Conservation (phyloP, 2,329 filamentous ascomycete genomes). For the Cercospora sp. region DNA sequence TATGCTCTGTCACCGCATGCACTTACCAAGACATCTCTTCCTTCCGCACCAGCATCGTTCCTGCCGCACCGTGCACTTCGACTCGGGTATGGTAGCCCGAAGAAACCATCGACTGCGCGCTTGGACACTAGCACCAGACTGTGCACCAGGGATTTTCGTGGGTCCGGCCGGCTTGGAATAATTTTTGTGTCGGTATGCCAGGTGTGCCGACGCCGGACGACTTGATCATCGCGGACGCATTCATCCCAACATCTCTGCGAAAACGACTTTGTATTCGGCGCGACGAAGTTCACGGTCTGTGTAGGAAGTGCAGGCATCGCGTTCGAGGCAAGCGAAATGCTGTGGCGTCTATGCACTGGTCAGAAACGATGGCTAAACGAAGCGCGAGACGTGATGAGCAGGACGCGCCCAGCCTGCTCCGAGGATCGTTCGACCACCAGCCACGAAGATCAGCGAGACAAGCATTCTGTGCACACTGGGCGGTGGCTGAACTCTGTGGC, state of each 20-base stretch:
- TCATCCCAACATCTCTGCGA: not conserved
- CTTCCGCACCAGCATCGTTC: not conserved
- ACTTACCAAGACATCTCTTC: not conserved
- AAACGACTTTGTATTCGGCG: not conserved
- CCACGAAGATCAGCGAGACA: not conserved
- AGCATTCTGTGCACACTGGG: not conserved
- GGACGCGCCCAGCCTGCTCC: conserved; percentile 3
- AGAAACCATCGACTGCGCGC: not conserved
- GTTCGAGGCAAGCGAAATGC: not conserved
- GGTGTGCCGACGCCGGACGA: not conserved
- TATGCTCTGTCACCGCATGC: not conserved
- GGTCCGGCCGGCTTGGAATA: not conserved
- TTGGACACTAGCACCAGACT: not conserved
- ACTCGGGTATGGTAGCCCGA: not conserved
- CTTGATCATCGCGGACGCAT: not conserved
- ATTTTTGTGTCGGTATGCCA: not conserved
- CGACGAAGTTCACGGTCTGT: not conserved
- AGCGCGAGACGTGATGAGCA: not conserved
- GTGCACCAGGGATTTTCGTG: not conserved
- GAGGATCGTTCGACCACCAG: not conserved
- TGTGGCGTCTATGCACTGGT: not conserved
- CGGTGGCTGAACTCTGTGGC: not conserved
- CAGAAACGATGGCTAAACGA: not conserved
- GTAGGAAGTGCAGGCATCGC: not conserved
- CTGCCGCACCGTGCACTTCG: not conserved